Conservation (phyloP, 305 asterid genomes). For the Caryopteris hybrid region DNA sequence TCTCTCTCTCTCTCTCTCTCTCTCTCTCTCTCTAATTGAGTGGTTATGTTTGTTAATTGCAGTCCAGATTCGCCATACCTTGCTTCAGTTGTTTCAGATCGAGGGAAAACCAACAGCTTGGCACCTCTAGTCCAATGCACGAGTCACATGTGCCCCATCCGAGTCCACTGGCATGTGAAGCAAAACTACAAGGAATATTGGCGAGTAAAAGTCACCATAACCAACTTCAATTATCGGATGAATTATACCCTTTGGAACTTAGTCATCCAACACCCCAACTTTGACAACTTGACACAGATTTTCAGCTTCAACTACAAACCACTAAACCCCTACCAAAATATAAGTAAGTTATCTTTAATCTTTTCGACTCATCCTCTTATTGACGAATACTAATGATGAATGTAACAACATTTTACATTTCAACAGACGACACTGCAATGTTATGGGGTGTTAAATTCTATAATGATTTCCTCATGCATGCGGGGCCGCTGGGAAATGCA, state of each 20-base stretch:
- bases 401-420: neutral
- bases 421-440: conserved; percentile 77
- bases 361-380: neutral
- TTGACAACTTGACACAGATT: conserved; percentile 67
- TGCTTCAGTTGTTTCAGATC: conserved; percentile 59
- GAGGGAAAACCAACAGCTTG: conserved; percentile 34
- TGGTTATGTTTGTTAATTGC: conserved; percentile 14
- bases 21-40: neutral
- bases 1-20: neutral
- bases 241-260: conserved; percentile 77
- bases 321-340: conserved; percentile 53
- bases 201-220: conserved; percentile 75
- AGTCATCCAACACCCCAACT: conserved; percentile 72
- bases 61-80: conserved; percentile 62
- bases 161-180: conserved; percentile 85
- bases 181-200: conserved; percentile 80
- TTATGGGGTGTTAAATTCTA: conserved; percentile 74
- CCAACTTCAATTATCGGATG: conserved; percentile 80
- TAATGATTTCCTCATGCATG: conserved; percentile 63
- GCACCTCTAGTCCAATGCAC: conserved; percentile 84
- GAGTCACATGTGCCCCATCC: conserved; percentile 80
- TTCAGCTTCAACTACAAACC: conserved; percentile 83
- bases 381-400: neutral
- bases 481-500: conserved; percentile 71
- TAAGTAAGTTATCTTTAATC: conserved; percentile 43